Evolutionary conservation across 2,329 filamentous ascomycete genomes (phyloP).

Genomic region (Colletotrichum sp.): DNA sequence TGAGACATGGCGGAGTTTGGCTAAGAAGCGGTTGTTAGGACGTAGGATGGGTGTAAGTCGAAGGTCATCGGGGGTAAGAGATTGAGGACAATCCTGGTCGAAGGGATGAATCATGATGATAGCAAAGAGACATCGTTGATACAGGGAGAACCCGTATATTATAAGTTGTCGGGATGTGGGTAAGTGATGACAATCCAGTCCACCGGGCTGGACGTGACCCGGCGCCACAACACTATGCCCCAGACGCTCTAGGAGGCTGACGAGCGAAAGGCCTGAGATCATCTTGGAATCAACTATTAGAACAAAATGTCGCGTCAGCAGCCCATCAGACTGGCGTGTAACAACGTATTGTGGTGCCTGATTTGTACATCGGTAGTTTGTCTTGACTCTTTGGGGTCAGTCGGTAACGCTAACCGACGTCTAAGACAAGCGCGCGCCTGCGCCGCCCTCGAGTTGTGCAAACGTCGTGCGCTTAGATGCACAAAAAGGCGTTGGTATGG

Average conservation of each 20-base stretch:
- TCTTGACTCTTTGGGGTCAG: not conserved
- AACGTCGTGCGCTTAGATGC: conserved; percentile 18
- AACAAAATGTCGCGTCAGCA: not conserved
- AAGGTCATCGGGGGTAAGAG: not conserved
- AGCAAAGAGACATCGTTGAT: not conserved
- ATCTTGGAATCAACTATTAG: not conserved
- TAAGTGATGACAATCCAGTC: not conserved
- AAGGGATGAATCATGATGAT: not conserved
- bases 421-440: not conserved
- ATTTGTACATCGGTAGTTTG: not conserved
- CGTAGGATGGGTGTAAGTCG: rapidly evolving
- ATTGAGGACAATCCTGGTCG: not conserved
- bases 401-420: not conserved
- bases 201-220: not conserved
- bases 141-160: not conserved
- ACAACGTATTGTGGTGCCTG: not conserved
- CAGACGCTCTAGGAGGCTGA: not conserved
- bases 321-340: not conserved
- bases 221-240: not conserved
- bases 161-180: not conserved
- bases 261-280: not conserved
- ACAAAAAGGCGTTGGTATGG: not conserved
- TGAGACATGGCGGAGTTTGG: not conserved
- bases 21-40: rapidly evolving
- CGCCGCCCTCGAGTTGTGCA: not conserved